Evolutionary conservation across 768 basidiomycete species (phyloP).

Genomic region (Trametes coccinea): DNA sequence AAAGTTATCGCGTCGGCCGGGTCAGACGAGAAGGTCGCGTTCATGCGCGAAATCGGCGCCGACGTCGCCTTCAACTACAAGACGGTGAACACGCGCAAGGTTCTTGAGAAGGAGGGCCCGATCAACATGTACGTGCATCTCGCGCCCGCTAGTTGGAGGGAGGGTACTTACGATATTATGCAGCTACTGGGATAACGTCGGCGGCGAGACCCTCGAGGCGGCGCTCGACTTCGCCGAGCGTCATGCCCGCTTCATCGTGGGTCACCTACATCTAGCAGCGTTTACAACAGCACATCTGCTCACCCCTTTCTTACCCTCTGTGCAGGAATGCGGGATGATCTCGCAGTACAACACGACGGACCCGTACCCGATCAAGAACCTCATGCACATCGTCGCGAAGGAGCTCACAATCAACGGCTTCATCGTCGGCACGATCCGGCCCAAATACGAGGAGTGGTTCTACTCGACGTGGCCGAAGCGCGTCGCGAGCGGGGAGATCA

Average conservation of each 20-base stretch:
- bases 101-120: conserved; percentile 57
- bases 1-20: conserved; percentile 76
- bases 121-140: background rate
- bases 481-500: conserved; percentile 37
- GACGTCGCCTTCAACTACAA: conserved; percentile 79
- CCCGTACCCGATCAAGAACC: conserved; percentile 29
- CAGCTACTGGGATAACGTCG: conserved; percentile 38
- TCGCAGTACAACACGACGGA: conserved; percentile 25
- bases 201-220: conserved; percentile 33
- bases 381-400: conserved; percentile 29
- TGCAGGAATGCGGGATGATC: conserved; percentile 35
- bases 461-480: conserved; percentile 30
- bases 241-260: conserved; percentile 29
- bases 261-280: background rate
- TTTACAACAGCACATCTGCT: background rate
- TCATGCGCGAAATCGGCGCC: conserved; percentile 58
- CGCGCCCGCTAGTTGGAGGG: background rate
- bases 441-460: conserved; percentile 33
- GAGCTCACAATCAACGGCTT: conserved; percentile 35
- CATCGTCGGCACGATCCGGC: conserved; percentile 28
- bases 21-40: conserved; percentile 71
- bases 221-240: conserved; percentile 23
- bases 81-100: conserved; percentile 50
- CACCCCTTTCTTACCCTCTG: background rate
- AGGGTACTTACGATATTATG: background rate